These are phyloP conservation scores for Zalerion maritima DNA, from an alignment of 495 filamentous ascomycete genomes.

Conservation along the genomic window DNA sequence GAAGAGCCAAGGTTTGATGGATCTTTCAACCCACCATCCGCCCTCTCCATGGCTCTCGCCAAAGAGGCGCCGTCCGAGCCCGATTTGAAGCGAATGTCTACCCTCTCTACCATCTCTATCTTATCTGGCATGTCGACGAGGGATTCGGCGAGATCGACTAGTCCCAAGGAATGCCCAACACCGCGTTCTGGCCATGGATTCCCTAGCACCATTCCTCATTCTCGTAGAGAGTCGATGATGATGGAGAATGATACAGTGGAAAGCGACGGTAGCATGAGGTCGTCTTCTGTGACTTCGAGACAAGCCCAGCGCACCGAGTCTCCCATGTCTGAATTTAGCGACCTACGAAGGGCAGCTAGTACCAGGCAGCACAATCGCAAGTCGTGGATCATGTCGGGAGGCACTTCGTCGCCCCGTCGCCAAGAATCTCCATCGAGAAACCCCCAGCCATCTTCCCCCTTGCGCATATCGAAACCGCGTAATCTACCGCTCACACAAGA, in stretches of 20 bases:
- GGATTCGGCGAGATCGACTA: constrained; percentile 61
- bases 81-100: constrained; percentile 23
- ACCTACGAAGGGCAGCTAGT: constrained; percentile 52
- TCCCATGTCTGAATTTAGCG: constrained; percentile 68
- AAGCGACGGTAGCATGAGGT: constrained; percentile 74
- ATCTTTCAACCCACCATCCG: constrained; percentile 42
- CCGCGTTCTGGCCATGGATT: constrained; percentile 72
- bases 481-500: constrained; percentile 56
- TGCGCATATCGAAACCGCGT: constrained; percentile 75
- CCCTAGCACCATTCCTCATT: constrained; percentile 45
- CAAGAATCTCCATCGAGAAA: constrained; percentile 71
- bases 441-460: constrained; percentile 66
- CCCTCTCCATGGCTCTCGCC: constrained; percentile 39
- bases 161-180: constrained; percentile 81
- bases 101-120: no score
- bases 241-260: constrained; percentile 64
- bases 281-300: constrained; percentile 61
- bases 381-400: constrained; percentile 67
- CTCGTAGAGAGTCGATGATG: constrained; percentile 56
- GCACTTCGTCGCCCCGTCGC: constrained; percentile 58
- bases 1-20: constrained; percentile 36
- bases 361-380: constrained; percentile 65
- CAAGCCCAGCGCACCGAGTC: constrained; percentile 63
- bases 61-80: constrained; percentile 29
- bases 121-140: no score